Conservation (phyloP, 805 yeast genomes). For the Lipomyces spencermartinsiae region DNA sequence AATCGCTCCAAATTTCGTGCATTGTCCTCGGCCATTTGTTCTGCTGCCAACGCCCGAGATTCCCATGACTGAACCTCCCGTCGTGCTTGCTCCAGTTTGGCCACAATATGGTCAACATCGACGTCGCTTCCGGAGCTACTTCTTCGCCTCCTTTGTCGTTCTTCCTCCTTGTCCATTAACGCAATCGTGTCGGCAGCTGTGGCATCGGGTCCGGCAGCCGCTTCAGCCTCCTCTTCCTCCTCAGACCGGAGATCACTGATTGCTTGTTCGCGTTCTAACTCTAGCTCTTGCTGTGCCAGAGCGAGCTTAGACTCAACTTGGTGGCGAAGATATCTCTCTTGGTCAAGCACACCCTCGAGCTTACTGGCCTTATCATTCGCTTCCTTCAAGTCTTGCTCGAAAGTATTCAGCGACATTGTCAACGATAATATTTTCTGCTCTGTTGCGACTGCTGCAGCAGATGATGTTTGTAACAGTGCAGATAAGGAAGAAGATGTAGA, state of each 20-base stretch:
- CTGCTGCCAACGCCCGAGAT: conserved; percentile 29
- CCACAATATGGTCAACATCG: conserved; percentile 14
- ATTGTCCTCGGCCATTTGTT: conserved; percentile 25
- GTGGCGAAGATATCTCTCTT: conserved; percentile 21
- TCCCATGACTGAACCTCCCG: conserved; percentile 25
- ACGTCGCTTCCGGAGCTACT: conserved; percentile 15
- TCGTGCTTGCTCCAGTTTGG: conserved; percentile 30
- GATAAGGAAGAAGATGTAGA: conserved; percentile 8
- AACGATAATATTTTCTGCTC: conserved; percentile 23
- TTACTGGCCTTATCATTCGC: conserved; percentile 8
- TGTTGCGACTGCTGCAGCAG: background rate
- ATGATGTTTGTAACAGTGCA: conserved; percentile 1
- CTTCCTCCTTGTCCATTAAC: conserved; percentile 30
- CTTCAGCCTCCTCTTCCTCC: conserved; percentile 21
- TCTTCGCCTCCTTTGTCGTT: conserved; percentile 14
- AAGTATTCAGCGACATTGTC: conserved; percentile 15
- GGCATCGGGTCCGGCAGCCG: conserved; percentile 13
- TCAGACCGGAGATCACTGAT: conserved; percentile 26
- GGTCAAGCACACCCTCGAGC: conserved; percentile 24
- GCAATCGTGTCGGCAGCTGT: conserved; percentile 36
- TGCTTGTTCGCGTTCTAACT: conserved; percentile 33
- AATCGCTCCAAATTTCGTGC: conserved; percentile 21
- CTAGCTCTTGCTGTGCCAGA: conserved; percentile 31
- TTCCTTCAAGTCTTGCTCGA: conserved; percentile 20
- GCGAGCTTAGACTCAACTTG: conserved; percentile 27